Evolutionary conservation across 176 grass and related monocot genomes (phyloP).

Genomic region (Phyllostachys edulis): DNA sequence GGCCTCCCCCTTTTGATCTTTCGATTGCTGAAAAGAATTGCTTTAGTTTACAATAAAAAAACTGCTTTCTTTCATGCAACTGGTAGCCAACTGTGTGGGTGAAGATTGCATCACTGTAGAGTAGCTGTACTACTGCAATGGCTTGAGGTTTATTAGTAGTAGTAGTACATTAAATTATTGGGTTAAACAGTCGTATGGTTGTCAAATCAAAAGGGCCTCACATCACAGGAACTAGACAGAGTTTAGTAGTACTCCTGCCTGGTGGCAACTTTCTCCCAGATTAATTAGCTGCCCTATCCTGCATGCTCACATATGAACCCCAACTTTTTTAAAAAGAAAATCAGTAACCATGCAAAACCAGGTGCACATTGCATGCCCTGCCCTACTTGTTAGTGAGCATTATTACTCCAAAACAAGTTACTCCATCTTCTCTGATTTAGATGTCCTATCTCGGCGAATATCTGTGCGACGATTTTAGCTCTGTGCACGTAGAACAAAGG

Average conservation of each 20-base stretch:
- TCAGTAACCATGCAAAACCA: background rate
- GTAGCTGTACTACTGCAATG: background rate
- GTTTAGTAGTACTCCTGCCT: background rate
- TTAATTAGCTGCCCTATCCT: background rate
- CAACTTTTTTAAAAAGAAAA: background rate
- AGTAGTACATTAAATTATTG: background rate
- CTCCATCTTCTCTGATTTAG: background rate
- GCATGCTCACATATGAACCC: background rate
- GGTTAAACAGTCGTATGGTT: background rate
- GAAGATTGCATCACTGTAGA: background rate
- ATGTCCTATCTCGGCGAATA: background rate
- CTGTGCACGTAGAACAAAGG: background rate
- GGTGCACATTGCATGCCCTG: background rate
- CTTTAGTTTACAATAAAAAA: background rate
- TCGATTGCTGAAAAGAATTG: constrained; percentile 10
- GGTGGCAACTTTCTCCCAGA: background rate
- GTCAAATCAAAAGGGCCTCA: constrained; percentile 32
- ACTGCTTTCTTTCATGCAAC: background rate
- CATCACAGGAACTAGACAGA: background rate
- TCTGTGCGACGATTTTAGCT: background rate
- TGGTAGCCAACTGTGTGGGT: constrained; percentile 2
- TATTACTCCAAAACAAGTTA: background rate
- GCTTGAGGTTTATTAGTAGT: constrained; percentile 22
- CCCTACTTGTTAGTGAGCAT: background rate
- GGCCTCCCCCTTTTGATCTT: background rate